Evolutionary conservation across 2,329 filamentous ascomycete species (phyloP).

Genomic region (Colletotrichum eremochloae): DNA sequence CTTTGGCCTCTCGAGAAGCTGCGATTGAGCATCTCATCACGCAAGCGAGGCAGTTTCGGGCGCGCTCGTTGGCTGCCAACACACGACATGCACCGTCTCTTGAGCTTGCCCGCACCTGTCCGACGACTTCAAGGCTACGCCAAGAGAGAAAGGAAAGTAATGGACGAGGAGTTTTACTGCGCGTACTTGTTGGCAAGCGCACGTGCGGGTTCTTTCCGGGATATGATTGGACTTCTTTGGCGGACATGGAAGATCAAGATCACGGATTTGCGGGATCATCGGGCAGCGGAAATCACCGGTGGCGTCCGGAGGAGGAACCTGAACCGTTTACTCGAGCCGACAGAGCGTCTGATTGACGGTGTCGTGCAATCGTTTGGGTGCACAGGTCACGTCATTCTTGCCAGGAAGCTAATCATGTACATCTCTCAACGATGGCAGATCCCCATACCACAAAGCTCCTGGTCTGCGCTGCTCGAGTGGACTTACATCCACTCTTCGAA

Average conservation of each 20-base stretch:
- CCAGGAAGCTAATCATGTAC: conserved; percentile 71
- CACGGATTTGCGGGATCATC: conserved; percentile 32
- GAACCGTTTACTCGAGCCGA: conserved; percentile 71
- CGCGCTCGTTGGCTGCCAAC: conserved; percentile 24
- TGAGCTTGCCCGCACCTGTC: conserved; percentile 32
- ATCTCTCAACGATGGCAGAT: conserved; percentile 72
- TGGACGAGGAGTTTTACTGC: conserved; percentile 29
- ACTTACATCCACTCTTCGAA: conserved; percentile 68
- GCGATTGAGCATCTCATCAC: conserved; percentile 18
- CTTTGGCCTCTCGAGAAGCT: conserved; percentile 33
- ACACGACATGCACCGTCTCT: conserved; percentile 33
- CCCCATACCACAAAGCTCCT: conserved; percentile 67
- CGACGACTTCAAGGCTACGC: conserved; percentile 32
- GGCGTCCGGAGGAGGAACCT: conserved; percentile 54
- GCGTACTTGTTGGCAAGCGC: conserved; percentile 37
- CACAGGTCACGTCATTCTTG: conserved; percentile 72
- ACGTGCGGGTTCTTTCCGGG: conserved; percentile 28
- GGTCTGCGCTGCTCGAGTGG: conserved; percentile 78
- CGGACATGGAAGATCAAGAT: conserved; percentile 25
- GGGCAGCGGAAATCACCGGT: conserved; percentile 47
- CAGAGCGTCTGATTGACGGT: conserved; percentile 69
- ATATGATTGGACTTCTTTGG: conserved; percentile 25
- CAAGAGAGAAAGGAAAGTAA: conserved; percentile 14
- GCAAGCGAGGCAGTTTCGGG: conserved; percentile 25
- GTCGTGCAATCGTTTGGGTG: conserved; percentile 78